Conservation (phyloP, 2,329 filamentous ascomycete species). For the Xylaria digitata region DNA sequence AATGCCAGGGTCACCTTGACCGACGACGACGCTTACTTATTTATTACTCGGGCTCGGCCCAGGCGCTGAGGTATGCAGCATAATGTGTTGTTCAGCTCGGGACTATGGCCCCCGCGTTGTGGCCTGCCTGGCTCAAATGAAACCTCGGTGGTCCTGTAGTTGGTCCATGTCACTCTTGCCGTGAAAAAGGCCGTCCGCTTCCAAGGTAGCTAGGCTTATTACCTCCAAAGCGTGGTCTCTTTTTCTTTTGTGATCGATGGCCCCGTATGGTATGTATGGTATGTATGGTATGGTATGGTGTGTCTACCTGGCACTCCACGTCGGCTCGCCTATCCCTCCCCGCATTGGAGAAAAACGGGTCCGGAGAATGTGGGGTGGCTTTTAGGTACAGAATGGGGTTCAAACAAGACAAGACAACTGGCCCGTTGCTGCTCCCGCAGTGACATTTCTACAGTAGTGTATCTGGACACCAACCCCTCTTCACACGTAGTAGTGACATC, state of each 20-base stretch:
- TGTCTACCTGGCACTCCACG: neutral
- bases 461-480: slow-evolving; percentile 25
- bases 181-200: slow-evolving; percentile 16
- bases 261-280: neutral
- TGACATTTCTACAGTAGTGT: neutral
- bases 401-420: slow-evolving; percentile 22
- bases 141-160: slow-evolving; percentile 26
- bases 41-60: slow-evolving; percentile 1
- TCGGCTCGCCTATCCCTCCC: slow-evolving; percentile 3
- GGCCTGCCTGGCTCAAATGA: slow-evolving; percentile 15
- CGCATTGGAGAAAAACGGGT: slow-evolving; percentile 22
- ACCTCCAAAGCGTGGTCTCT: slow-evolving; percentile 8
- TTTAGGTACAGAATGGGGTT: slow-evolving; percentile 15
- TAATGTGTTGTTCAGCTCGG: slow-evolving; percentile 23
- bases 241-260: slow-evolving; percentile 18
- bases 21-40: neutral
- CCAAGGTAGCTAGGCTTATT: slow-evolving; percentile 7
- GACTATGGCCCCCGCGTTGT: slow-evolving; percentile 6
- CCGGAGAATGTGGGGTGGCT: slow-evolving; percentile 30
- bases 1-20: neutral
- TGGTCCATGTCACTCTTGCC: slow-evolving; percentile 23
- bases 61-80: neutral
- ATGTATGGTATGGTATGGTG: neutral
- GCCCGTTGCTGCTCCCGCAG: slow-evolving; percentile 14
- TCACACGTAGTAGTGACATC: neutral